These are phyloP conservation scores for Fragilaria radians DNA, from an alignment of 108 stramenopile species.

Conservation along the genomic window DNA sequence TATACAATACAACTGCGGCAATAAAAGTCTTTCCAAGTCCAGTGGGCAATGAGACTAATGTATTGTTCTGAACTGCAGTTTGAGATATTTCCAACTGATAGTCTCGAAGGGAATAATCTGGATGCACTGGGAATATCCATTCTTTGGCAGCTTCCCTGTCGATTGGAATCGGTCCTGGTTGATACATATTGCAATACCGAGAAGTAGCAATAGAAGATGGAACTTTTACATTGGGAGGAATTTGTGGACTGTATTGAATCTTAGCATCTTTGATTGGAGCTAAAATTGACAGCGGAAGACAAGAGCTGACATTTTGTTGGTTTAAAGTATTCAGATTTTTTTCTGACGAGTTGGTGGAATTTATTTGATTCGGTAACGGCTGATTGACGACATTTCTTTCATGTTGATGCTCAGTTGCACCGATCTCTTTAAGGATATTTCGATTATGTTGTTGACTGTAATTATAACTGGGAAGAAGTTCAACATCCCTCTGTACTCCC, in stretches of 20 bases:
- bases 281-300: background rate
- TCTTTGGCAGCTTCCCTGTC: constrained; percentile 27
- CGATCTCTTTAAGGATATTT: background rate
- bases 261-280: background rate
- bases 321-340: constrained; percentile 1
- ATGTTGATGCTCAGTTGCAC: background rate
- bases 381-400: background rate
- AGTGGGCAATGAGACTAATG: constrained; percentile 92
- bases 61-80: constrained; percentile 79
- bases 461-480: too few relatives aligned
- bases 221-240: constrained; percentile 2
- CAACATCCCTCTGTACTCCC: too few relatives aligned
- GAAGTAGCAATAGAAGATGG: background rate
- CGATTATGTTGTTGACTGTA: background rate
- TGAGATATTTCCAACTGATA: constrained; percentile 83
- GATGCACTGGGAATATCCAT: constrained; percentile 87
- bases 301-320: background rate
- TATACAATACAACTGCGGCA: constrained; percentile 98
- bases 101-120: constrained; percentile 66
- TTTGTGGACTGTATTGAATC: constrained; percentile 6
- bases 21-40: constrained; percentile 98
- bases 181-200: constrained; percentile 14
- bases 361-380: background rate
- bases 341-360: background rate
- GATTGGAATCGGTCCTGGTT: constrained; percentile 59